Base-by-base conservation (phyloP, 352 stramenopile species). In the Phytophthora sojae region DNA sequence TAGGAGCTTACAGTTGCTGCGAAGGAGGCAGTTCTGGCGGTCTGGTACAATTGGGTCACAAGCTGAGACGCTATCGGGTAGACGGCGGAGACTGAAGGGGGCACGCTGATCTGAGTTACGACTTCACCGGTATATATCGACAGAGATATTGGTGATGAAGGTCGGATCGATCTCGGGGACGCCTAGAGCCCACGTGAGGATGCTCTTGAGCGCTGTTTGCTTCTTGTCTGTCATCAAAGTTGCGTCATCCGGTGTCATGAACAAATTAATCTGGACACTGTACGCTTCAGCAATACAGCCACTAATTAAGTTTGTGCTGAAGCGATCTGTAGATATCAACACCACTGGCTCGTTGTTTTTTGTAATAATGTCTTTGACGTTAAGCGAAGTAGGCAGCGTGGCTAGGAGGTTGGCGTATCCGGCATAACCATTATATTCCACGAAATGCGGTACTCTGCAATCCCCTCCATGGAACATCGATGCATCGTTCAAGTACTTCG, bases 121-220 rank as follows among this genome's bases (percentile, higher is more conserved):
- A 60, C 35, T 53, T 67, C 32, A 6, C 60, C 60, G 6, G 60
- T 47, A 45, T 21, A 19, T 25, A 32, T 11, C 9, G 21, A 67
- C 23, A 47, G 52, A 37, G 49, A 17, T 15, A 45, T 54, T 67
- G 7, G 17, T 53, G 30, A 67, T 19, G 55, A 60, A 67, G 32
- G 26, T 52, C 17, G 60, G 50, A n/a, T 67, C 60, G 50, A 67
- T 67, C 5, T 67, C 50, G 8, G 50, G 21, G 1, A 67, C 12
- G 15, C 21, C 15, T 6, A 67, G 35, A 25, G 45, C 60, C 35
- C 17, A 45, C 47, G 58, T 53, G 14, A 67, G 9, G 7, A 35
- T n/a, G 17, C 60, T 67, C 50, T 67, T 32, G 4, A 67, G 30
- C 17, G 8, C n/a, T 49, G 12, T 11, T 15, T 45, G 25, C 11